Base-by-base conservation (phyloP, 345 rosid genomes). In the Brassica cretica region DNA sequence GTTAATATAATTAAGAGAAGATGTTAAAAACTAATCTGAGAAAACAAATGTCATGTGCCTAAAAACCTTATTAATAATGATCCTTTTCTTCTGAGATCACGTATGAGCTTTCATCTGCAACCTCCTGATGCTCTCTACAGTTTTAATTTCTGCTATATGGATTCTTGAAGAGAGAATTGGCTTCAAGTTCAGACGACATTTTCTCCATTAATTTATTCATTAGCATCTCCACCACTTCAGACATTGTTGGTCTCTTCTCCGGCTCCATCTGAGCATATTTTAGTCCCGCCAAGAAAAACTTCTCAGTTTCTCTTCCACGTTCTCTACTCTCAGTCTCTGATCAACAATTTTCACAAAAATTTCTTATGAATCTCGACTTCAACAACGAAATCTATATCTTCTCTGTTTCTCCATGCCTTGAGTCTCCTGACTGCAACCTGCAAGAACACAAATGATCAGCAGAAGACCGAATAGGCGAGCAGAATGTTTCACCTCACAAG, bases 391-490 rank as follows among this genome's bases (percentile, higher is more conserved):
- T 90, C 94, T 87, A 88, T 78, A 55, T 95, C 99, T 51, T 83
- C 92, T 83, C 92, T 95, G 87, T 88, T 82, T 82, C 96, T 95
- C 99, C 98, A 95, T n/a, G 86, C 98, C 86, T 93, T 95, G 84
- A 95, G 72, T 79, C 98, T 93, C 88, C 91, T 93, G 8, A 93
- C 99, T 0, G 99, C 98, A 84, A 93, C 91, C 96, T 93, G 83
- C 68, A 80, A 72, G 8, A 70, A 72, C 73, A 70, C 14, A 44
- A 44, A 44, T 10, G 51, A 44, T 44, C n/a, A 44, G n/a, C n/a
- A 11, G n/a, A 44, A 44, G 51, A 44, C 51, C n/a, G n/a, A 44
- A 44, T 44, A 44, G 1, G 10, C 12, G 4, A 70, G 64, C 7
- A 30, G 11, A 32, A 55, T 6, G 25, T 55, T 56, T 44, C 60